phyloP scores from a whole-genome alignment of 2,329 filamentous ascomycete genomes.

The Exophiala sp. region DNA sequence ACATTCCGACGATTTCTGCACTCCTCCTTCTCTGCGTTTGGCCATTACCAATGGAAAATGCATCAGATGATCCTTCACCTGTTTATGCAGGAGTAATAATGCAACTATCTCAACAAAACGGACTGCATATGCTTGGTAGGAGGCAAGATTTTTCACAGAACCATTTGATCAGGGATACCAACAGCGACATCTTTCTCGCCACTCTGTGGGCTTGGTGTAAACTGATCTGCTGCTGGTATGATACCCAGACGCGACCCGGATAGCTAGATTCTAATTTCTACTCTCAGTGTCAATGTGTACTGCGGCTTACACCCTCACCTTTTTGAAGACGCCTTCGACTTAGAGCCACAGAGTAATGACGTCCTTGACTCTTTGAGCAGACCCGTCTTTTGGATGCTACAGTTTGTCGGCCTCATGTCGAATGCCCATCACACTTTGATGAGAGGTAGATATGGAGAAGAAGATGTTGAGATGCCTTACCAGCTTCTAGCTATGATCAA shows the following conservation, averaged over 20 bases:
- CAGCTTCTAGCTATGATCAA: too few species aligned
- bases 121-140: conserved; percentile 4
- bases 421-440: too few species aligned
- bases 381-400: too few species aligned
- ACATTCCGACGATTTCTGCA: conserved; percentile 7
- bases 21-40: conserved; percentile 13
- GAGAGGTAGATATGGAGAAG: too few species aligned
- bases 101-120: conserved; percentile 11
- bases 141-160: not conserved
- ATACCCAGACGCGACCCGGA: not conserved
- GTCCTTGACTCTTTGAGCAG: not conserved
- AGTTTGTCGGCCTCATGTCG: too few species aligned
- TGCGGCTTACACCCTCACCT: conserved; percentile 5
- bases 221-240: conserved; percentile 8
- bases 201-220: conserved; percentile 9
- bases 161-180: not conserved
- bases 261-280: not conserved
- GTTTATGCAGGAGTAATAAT: conserved; percentile 4
- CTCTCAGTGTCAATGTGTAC: not conserved
- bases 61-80: conserved; percentile 8
- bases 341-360: not conserved
- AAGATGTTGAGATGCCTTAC: too few species aligned
- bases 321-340: conserved; percentile 7
- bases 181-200: not conserved
- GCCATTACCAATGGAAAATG: conserved; percentile 8